Evolutionary conservation across 1,284 basidiomycete genomes (phyloP).

Genomic region (Marasmius fiardii): DNA sequence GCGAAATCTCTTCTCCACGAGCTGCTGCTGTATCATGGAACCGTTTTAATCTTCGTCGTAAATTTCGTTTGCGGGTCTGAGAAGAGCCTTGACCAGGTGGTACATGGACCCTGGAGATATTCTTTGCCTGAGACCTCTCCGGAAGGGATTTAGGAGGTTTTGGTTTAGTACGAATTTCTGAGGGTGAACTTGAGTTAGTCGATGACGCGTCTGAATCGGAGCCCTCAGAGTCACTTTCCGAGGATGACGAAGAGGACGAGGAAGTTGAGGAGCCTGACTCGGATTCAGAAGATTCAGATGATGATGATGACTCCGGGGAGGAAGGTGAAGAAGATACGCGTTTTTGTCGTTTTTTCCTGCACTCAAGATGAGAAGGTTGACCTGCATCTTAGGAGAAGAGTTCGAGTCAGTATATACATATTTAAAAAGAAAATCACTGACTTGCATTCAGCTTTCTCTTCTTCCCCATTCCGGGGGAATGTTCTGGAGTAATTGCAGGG

Average conservation of each 20-base stretch:
- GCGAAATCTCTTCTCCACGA: neutral
- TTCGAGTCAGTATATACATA: neutral
- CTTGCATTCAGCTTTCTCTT: constrained; percentile 5
- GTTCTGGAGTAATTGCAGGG: neutral
- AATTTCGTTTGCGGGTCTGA: constrained; percentile 64
- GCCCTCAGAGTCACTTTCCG: constrained; percentile 1
- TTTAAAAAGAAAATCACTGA: neutral
- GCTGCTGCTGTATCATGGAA: constrained; percentile 16
- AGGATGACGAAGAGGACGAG: neutral
- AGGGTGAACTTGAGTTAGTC: constrained; percentile 4
- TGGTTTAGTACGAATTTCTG: neutral
- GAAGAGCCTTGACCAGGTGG: constrained; percentile 66
- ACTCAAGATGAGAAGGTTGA: neutral
- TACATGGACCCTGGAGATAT: constrained; percentile 23
- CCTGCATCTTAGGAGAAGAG: neutral
- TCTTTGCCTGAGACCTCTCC: neutral
- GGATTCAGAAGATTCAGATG: neutral
- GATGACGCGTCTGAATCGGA: constrained; percentile 7
- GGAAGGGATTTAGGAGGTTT: neutral
- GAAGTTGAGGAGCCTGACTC: constrained; percentile 5
- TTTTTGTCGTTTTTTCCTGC: no score
- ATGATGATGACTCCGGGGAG: constrained; percentile 4
- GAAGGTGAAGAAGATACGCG: neutral
- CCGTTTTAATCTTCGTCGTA: constrained; percentile 54
- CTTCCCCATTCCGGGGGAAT: neutral